These are phyloP conservation scores for Xylaria digitata DNA, from an alignment of 2,329 filamentous ascomycete genomes.

Conservation along the genomic window DNA sequence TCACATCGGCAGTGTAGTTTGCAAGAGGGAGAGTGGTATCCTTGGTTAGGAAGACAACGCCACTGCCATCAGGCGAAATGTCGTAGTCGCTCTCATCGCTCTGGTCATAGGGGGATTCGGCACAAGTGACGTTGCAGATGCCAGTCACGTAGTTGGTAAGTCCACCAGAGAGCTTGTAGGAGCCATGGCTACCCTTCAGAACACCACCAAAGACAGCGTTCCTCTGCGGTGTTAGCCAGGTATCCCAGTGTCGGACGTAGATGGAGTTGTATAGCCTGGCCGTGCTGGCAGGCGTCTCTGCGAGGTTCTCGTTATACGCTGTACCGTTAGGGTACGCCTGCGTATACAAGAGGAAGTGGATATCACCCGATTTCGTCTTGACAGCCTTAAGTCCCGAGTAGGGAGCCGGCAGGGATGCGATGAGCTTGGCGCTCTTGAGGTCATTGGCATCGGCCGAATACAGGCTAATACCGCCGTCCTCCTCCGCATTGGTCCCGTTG, in stretches of 20 bases:
- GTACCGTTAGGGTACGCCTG: constrained; percentile 68
- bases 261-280: constrained; percentile 67
- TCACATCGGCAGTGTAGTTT: constrained; percentile 59
- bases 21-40: constrained; percentile 65
- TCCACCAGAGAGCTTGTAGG: constrained; percentile 47
- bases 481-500: constrained; percentile 59
- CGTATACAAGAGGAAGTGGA: constrained; percentile 59
- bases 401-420: constrained; percentile 53
- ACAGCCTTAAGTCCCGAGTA: constrained; percentile 54
- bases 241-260: constrained; percentile 71
- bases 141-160: constrained; percentile 53
- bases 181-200: constrained; percentile 51
- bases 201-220: constrained; percentile 70
- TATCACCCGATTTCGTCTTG: constrained; percentile 48
- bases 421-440: constrained; percentile 47
- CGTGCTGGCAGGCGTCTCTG: constrained; percentile 58
- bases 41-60: constrained; percentile 66
- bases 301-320: constrained; percentile 65
- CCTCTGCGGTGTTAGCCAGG: constrained; percentile 64
- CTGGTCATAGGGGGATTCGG: constrained; percentile 61
- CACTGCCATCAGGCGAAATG: constrained; percentile 58
- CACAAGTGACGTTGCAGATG: constrained; percentile 50
- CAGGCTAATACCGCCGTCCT: constrained; percentile 54
- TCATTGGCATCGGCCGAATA: constrained; percentile 52
- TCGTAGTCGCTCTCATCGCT: constrained; percentile 71